phyloP scores from a whole-genome alignment of 164 flowering plant species.

The Annona cherimola region DNA sequence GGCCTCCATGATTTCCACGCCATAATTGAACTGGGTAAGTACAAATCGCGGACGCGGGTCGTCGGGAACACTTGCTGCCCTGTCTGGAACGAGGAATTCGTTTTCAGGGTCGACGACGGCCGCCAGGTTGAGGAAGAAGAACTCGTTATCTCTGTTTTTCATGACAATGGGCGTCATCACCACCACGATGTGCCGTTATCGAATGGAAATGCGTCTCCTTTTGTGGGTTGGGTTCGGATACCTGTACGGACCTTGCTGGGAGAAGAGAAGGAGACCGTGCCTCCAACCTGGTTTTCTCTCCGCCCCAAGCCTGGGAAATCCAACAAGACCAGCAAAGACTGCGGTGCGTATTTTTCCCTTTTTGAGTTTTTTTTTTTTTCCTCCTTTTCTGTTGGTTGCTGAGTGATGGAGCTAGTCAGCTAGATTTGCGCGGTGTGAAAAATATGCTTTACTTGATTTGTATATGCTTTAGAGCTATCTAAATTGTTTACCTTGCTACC shows the following conservation, averaged over 20 bases:
- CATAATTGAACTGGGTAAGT: conserved; percentile 54
- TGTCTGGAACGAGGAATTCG: conserved; percentile 84
- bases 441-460: no score
- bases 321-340: conserved; percentile 18
- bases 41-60: conserved; percentile 46
- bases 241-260: conserved; percentile 41
- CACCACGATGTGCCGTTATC: conserved; percentile 16
- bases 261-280: conserved; percentile 46
- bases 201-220: conserved; percentile 24
- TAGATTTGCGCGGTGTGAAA: no score
- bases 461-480: no score
- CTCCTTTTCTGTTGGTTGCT: not conserved
- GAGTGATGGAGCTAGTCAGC: no score
- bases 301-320: conserved; percentile 32
- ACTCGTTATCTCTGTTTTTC: conserved; percentile 44
- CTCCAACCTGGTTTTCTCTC: conserved; percentile 75
- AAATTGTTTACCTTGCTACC: no score
- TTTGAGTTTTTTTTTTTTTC: not conserved
- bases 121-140: conserved; percentile 30
- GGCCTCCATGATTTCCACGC: conserved; percentile 24
- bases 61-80: conserved; percentile 32
- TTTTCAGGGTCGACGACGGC: conserved; percentile 43
- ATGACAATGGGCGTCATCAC: conserved; percentile 14
- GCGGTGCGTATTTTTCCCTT: conserved; percentile 29
- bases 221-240: conserved; percentile 57